Evolutionary conservation across 805 yeast genomes (phyloP).

Genomic region (Lachancea fermentati): DNA sequence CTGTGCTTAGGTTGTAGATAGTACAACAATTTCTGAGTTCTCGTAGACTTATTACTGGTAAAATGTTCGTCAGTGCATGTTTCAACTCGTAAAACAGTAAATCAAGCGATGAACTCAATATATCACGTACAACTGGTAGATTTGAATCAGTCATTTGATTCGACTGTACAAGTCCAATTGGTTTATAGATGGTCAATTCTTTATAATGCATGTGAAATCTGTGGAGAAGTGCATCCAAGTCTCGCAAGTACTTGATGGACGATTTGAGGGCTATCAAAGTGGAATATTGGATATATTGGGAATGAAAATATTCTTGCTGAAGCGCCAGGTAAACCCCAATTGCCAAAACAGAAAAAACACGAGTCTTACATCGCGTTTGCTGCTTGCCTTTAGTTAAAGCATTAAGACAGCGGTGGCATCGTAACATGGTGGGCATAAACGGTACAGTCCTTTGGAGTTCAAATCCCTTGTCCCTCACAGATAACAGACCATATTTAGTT

Average conservation of each 20-base stretch:
- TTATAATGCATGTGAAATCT: conserved; percentile 27
- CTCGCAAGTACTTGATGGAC: conserved; percentile 14
- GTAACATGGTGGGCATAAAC: conserved; percentile 7
- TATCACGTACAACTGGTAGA: conserved; percentile 22
- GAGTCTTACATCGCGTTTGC: no score
- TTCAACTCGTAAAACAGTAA: conserved; percentile 22
- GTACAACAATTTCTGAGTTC: conserved; percentile 40
- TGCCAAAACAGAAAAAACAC: conserved; percentile 12
- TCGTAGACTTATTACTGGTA: conserved; percentile 28
- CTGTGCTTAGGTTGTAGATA: conserved; percentile 35
- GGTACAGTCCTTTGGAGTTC: conserved; percentile 7
- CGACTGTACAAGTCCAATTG: conserved; percentile 11
- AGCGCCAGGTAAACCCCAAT: conserved; percentile 18
- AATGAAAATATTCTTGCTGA: conserved; percentile 20
- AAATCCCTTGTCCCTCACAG: conserved; percentile 4
- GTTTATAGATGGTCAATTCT: conserved; percentile 26
- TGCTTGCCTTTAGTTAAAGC: neutral
- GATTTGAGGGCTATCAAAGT: conserved; percentile 14
- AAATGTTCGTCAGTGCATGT: conserved; percentile 23
- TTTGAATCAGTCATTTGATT: conserved; percentile 7
- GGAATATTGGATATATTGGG: conserved; percentile 18
- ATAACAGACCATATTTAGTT: conserved; percentile 21
- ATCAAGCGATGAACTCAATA: conserved; percentile 33
- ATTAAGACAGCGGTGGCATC: conserved; percentile 3
- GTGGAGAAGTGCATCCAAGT: conserved; percentile 23